Evolutionary conservation across 208 protist species (phyloP), one percentile per base, ranked within the genome.

Genomic region (Leishmania mexicana): DNA sequence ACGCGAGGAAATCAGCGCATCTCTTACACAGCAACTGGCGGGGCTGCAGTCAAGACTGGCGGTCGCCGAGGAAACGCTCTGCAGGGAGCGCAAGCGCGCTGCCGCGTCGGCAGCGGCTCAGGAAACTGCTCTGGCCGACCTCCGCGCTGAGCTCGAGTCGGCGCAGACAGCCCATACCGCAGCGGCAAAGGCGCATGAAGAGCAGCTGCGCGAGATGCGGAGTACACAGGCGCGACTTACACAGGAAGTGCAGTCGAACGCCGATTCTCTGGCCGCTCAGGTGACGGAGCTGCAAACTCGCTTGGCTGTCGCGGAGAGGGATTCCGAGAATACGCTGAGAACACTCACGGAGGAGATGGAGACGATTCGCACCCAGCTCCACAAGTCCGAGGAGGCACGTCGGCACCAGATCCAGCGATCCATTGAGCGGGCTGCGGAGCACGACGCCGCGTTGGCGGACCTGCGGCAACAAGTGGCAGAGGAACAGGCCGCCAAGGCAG

Each of bases 21-120:
- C 72, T 11, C 81, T 79, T 24, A 74, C n/a, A 31, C 53, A 78
- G 5, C 45, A 79, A 19, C 58, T 83, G 21, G 74, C 54, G 35
- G 76, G 62, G 35, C 58, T 87, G 75, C 51, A 84, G 65, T 7
- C 67, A 28, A 49, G 82, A 28, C 53, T 85, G n/a, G 17, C 65
- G 1, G 58, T 7, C 35, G 11, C 79, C 24, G 54, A 80, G 57
- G 71, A 64, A 3, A 10, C 45, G 65, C 60, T 0, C 3, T 40
- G 45, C 6, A 45, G 3, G 35, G 47, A 57, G 15, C n/a, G 75
- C 49, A 62, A 13, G 57, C 75, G 2, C 17, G 42, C 42, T 24
- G 80, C 60, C 2, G 78, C 78, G 0, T 31, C 40, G 49, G 65
- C 31, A 2, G 40, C 38, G 21, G 54, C 40, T 13, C 42, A 53